phyloP scores from a whole-genome alignment of 108 stramenopile genomes.

The Cyclotella atomus region DNA sequence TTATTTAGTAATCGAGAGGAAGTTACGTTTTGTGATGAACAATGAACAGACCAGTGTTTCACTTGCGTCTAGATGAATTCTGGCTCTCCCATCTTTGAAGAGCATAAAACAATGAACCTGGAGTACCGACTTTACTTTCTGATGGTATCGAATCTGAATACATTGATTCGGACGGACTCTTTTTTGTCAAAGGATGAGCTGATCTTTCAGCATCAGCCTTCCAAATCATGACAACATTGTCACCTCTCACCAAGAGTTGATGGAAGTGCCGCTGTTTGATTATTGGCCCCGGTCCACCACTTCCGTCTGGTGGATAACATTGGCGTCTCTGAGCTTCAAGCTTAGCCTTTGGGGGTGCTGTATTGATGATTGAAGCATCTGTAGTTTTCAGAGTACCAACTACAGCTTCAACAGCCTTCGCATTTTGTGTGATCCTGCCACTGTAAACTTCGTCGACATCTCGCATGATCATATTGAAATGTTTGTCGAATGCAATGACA shows the following conservation, averaged over 20 bases:
- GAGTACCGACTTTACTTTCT: conserved; percentile 31
- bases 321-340: conserved; percentile 47
- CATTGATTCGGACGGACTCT: conserved; percentile 25
- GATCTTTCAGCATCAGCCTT: conserved; percentile 64
- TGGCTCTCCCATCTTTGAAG: conserved; percentile 38
- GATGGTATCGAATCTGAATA: conserved; percentile 8
- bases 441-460: conserved; percentile 83
- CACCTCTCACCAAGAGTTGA: conserved; percentile 79
- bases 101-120: conserved; percentile 40
- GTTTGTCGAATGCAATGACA: conserved; percentile 82
- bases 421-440: conserved; percentile 33
- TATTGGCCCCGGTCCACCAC: conserved; percentile 44
- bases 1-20: too few species aligned
- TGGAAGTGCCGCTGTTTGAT: conserved; percentile 68
- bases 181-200: conserved; percentile 39
- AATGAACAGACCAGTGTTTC: too few species aligned
- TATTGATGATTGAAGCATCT: conserved; percentile 16
- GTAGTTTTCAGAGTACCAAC: conserved; percentile 49
- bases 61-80: neutral
- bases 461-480: conserved; percentile 79
- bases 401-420: conserved; percentile 30
- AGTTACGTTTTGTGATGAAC: too few species aligned
- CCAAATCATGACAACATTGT: conserved; percentile 84
- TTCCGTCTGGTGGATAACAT: conserved; percentile 45
- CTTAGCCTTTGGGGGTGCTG: conserved; percentile 42